phyloP scores from a whole-genome alignment of 352 stramenopile genomes.

The Pythium brachiatum region DNA sequence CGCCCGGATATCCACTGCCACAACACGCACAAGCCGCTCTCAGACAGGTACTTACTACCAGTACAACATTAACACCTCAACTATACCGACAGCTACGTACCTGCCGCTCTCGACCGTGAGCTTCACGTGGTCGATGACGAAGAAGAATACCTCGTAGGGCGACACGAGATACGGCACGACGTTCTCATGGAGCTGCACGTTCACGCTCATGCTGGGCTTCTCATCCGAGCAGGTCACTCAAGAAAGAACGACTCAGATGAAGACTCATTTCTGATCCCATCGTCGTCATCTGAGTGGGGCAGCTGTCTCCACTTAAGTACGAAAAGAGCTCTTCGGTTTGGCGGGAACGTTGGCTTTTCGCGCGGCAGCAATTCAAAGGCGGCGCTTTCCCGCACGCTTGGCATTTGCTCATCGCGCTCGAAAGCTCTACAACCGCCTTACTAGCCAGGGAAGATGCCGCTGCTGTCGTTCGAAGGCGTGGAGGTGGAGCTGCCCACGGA shows the following conservation, averaged over 20 bases:
- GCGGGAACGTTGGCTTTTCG: slow-evolving; percentile 12
- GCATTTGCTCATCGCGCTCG: slow-evolving; percentile 2
- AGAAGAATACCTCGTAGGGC: slow-evolving; percentile 79
- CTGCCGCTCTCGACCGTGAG: slow-evolving; percentile 79
- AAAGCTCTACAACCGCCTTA: not conserved
- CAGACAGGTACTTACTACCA: not conserved
- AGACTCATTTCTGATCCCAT: slow-evolving; percentile 15
- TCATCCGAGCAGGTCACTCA: not conserved
- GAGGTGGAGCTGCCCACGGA: slow-evolving; percentile 65
- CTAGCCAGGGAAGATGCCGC: slow-evolving; percentile 38
- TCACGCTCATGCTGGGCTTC: slow-evolving; percentile 57
- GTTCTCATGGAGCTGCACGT: slow-evolving; percentile 63
- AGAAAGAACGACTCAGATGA: slow-evolving; percentile 11
- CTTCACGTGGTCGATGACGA: slow-evolving; percentile 65
- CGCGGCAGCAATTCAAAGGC: slow-evolving; percentile 4
- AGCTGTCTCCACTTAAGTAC: not conserved
- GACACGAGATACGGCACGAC: slow-evolving; percentile 72
- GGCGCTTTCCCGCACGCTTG: not conserved
- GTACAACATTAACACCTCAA: not conserved
- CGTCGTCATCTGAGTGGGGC: not conserved
- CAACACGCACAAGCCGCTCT: not conserved
- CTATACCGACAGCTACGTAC: slow-evolving; percentile 28
- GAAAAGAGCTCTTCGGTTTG: slow-evolving; percentile 10
- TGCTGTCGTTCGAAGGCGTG: slow-evolving; percentile 77
- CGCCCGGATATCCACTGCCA: slow-evolving; percentile 69